Evolutionary conservation across 805 yeast species (phyloP).

Genomic region (Helenozyma baotianmanensis): DNA sequence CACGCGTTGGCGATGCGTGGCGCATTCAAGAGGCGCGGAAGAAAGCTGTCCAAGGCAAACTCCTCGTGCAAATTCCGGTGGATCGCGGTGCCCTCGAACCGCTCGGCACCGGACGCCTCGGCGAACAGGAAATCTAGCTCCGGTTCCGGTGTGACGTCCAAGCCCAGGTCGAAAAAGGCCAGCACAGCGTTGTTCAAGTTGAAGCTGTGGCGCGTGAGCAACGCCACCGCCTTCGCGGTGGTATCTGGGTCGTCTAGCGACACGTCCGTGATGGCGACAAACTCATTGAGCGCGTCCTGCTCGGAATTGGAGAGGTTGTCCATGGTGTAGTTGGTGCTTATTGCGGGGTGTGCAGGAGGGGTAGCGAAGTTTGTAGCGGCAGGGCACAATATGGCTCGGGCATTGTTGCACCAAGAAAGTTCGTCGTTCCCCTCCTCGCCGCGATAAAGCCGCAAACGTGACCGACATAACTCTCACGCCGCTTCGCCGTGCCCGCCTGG

Average conservation of each 20-base stretch:
- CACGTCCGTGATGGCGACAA: conserved; percentile 13
- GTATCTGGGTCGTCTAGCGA: conserved; percentile 11
- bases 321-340: too few relatives aligned
- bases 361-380: too few relatives aligned
- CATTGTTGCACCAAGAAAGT: too few relatives aligned
- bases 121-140: conserved; percentile 1
- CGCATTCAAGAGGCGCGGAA: conserved; percentile 39
- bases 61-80: conserved; percentile 24
- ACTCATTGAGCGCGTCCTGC: conserved; percentile 11
- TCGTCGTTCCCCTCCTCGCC: too few relatives aligned
- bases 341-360: too few relatives aligned
- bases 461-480: too few relatives aligned
- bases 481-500: too few relatives aligned
- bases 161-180: conserved; percentile 53
- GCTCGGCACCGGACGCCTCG: conserved; percentile 9
- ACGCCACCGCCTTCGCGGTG: conserved; percentile 8
- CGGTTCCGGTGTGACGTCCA: conserved; percentile 20
- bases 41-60: conserved; percentile 20
- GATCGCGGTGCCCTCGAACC: conserved; percentile 6
- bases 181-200: conserved; percentile 58
- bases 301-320: conserved; percentile 7
- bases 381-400: too few relatives aligned
- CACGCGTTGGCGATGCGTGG: conserved; percentile 35
- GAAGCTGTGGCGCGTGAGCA: conserved; percentile 35
- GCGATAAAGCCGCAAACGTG: too few relatives aligned